Evolutionary conservation across 805 yeast genomes (phyloP).

Genomic region (Yarrowia divulgata): DNA sequence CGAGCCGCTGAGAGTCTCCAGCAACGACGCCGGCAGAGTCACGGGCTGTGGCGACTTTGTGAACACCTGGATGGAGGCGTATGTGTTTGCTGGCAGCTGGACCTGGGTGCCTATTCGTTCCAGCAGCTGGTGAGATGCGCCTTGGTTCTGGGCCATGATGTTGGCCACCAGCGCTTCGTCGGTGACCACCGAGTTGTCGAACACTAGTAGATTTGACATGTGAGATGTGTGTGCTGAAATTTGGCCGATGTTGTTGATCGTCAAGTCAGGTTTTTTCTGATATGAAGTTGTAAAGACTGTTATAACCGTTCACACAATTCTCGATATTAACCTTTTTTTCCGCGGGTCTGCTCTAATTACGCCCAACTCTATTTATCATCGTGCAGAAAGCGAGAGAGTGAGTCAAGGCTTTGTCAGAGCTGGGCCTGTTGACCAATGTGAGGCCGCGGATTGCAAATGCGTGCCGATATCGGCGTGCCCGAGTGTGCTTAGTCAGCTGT

Average conservation of each 20-base stretch:
- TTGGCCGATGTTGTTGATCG: neutral
- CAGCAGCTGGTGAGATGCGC: slow-evolving; percentile 49
- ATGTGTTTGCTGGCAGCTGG: slow-evolving; percentile 46
- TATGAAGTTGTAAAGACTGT: neutral
- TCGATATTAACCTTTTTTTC: neutral
- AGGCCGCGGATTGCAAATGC: neutral
- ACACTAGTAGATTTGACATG: slow-evolving; percentile 33
- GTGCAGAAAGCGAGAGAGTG: slow-evolving; percentile 11
- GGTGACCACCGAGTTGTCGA: slow-evolving; percentile 40
- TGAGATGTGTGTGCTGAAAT: neutral
- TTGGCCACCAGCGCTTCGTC: slow-evolving; percentile 28
- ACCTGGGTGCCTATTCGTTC: slow-evolving; percentile 51
- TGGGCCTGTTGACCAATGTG: neutral
- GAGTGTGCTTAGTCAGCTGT: too few relatives aligned
- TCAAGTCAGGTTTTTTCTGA: neutral
- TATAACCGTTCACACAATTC: neutral
- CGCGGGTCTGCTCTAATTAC: slow-evolving; percentile 1
- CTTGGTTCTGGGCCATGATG: slow-evolving; percentile 21
- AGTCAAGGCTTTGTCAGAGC: slow-evolving; percentile 17
- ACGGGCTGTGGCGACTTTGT: slow-evolving; percentile 41
- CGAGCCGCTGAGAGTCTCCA: slow-evolving; percentile 47
- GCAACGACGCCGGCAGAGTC: slow-evolving; percentile 42
- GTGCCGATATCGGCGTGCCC: neutral
- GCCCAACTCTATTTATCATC: slow-evolving; percentile 35
- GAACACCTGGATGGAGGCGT: slow-evolving; percentile 47